phyloP scores from a whole-genome alignment of 1,284 basidiomycete species.

The Leccinum subrobustum region DNA sequence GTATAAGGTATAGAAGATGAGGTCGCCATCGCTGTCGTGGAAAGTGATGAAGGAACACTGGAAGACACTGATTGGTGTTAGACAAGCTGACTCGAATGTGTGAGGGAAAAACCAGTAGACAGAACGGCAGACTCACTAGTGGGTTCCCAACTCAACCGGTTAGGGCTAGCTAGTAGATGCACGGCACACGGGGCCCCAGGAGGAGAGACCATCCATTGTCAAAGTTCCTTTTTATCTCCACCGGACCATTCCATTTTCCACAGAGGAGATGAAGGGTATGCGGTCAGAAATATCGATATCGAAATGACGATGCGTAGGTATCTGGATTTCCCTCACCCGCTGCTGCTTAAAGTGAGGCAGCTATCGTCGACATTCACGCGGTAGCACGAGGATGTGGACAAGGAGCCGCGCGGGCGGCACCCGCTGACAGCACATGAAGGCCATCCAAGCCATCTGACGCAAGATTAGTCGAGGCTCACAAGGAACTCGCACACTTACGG shows the following conservation, averaged over 20 bases:
- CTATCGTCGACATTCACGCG: background rate
- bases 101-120: background rate
- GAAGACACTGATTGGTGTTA: background rate
- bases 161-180: background rate
- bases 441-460: conserved; percentile 3
- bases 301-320: background rate
- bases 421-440: background rate
- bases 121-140: conserved; percentile 2
- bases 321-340: background rate
- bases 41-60: background rate
- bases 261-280: background rate
- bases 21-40: background rate
- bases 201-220: background rate
- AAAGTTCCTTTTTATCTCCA: conserved; percentile 4
- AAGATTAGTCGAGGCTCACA: background rate
- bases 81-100: background rate
- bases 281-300: background rate
- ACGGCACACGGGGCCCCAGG: background rate
- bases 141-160: background rate
- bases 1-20: background rate
- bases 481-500: background rate
- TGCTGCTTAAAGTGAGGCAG: background rate
- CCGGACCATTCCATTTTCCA: background rate
- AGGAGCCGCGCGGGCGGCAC: background rate
- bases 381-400: background rate